Evolutionary conservation across 1,139 yeast species (phyloP).

Genomic region (Taiozyma sp.): DNA sequence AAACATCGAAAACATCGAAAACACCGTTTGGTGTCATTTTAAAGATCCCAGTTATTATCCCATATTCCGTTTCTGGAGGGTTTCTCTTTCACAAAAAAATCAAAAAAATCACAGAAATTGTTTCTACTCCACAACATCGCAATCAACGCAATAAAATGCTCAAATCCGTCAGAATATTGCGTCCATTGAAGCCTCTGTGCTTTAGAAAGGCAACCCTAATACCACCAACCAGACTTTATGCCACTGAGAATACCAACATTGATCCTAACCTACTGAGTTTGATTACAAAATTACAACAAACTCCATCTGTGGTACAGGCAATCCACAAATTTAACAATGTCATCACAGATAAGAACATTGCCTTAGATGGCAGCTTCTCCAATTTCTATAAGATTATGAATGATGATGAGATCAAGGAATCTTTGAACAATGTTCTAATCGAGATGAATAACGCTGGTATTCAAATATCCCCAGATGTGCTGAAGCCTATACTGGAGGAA

Average conservation of each 20-base stretch:
- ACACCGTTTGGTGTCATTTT: no score
- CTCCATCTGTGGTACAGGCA: not conserved
- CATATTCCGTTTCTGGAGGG: no score
- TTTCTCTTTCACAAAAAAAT: no score
- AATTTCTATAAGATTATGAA: not conserved
- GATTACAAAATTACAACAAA: not conserved
- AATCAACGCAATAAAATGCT: not conserved
- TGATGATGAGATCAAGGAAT: conserved; percentile 1
- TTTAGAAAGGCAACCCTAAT: not conserved
- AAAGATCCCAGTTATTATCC: no score
- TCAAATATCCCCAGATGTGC: not conserved
- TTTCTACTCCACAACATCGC: not conserved
- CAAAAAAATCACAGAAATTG: not conserved
- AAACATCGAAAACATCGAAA: no score
- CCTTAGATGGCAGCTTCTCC: not conserved
- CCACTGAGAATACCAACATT: not conserved
- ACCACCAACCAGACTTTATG: not conserved
- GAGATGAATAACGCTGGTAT: conserved; percentile 3
- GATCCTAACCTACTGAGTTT: not conserved
- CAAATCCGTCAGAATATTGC: not conserved
- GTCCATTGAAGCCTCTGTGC: not conserved
- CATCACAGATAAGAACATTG: not conserved
- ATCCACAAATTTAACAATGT: conserved; percentile 20
- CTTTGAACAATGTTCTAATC: not conserved
- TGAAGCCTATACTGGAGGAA: conserved; percentile 1